Base-by-base conservation (phyloP, 306 rosid species). In the Phaseolus lunatus region DNA sequence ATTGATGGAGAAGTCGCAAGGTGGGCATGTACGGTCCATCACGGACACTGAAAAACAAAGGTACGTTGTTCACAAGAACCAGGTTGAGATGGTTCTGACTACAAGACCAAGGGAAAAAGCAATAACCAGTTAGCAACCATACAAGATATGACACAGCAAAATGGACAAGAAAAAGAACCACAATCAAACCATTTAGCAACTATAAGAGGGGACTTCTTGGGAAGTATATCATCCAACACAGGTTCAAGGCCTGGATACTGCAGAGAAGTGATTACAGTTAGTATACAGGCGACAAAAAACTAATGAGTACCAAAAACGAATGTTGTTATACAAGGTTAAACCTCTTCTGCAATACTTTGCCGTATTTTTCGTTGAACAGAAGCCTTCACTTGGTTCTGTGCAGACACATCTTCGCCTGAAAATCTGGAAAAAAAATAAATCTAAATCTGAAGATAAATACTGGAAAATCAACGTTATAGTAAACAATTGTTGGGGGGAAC, bases 1-100 rank as follows among this genome's bases (percentile, higher is more conserved):
- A 95, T 82, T 92, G 99, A 82, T 95, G 99, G 67, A 95, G 99
- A 61, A 95, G 93, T 63, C 99, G 89, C 73, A 95, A 81, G 23
- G 99, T 95, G 54, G 99, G 99, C 97, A 95, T 95, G 82, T 95
- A 95, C 18, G 99, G 97, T 39, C 99, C 99, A 84, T 95, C 99
- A 16, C 97, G 97, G 70, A 95, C 81, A 76, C 89, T 95, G 86
- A 95, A 95, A 84, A 95, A 95, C 66, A 95, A 85, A 6, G 99
- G 99, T 86, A 92, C 94, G 0, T 85, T 92, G 89, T 92, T 95
- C 83, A 95, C 97, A 78, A 95, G 85, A 20, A 95, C 97, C 84
- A 95, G 86, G 86, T 92, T 95, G 81, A 95, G 89, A 90, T 95
- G 99, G 88, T 92, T 95, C 86, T 92, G 99, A 82, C 99, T 95